Percentiles rank a stretch among this genome's conserved stretches.
Evolutionary conservation across 2,329 filamentous ascomycete genomes (phyloP).

Genomic region (Amylocarpus encephaloides): DNA sequence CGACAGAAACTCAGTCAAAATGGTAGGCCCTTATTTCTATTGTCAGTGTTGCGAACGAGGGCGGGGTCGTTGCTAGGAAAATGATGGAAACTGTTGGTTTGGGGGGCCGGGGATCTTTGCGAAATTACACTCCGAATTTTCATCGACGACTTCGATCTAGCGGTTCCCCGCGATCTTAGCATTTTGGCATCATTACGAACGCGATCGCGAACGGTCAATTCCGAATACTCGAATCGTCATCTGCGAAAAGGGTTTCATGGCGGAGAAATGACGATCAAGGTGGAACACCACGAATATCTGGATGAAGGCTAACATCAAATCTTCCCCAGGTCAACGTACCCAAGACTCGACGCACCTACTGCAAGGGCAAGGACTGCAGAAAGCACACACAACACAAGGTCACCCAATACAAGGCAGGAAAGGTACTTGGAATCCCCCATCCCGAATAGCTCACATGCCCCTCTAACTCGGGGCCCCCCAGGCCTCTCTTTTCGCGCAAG

Average conservation of each 20-base stretch:
- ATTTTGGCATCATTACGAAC: background rate
- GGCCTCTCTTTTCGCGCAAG: slow-evolving; percentile 93
- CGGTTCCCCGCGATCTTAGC: background rate
- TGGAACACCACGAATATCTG: slow-evolving; percentile 4
- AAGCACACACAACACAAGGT: slow-evolving; percentile 91
- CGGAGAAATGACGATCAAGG: background rate
- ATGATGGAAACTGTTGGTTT: background rate
- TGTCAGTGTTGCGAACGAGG: background rate
- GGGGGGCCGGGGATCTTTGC: background rate
- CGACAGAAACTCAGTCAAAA: slow-evolving; percentile 21
- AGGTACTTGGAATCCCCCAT: slow-evolving; percentile 46
- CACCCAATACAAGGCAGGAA: slow-evolving; percentile 95
- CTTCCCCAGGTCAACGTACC: slow-evolving; percentile 78
- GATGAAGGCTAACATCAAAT: slow-evolving; percentile 19
- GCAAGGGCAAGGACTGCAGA: slow-evolving; percentile 91
- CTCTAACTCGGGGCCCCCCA: slow-evolving; percentile 26
- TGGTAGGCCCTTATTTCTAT: slow-evolving; percentile 17
- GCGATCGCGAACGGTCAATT: no score
- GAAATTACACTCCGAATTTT: background rate
- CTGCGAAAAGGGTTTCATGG: background rate
- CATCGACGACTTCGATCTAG: background rate
- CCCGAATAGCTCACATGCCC: background rate
- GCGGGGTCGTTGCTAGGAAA: background rate
- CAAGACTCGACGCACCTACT: slow-evolving; percentile 96
- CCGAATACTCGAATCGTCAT: background rate